Base-by-base conservation (phyloP, 1,284 basidiomycete genomes). In the Marasmius sp. region DNA sequence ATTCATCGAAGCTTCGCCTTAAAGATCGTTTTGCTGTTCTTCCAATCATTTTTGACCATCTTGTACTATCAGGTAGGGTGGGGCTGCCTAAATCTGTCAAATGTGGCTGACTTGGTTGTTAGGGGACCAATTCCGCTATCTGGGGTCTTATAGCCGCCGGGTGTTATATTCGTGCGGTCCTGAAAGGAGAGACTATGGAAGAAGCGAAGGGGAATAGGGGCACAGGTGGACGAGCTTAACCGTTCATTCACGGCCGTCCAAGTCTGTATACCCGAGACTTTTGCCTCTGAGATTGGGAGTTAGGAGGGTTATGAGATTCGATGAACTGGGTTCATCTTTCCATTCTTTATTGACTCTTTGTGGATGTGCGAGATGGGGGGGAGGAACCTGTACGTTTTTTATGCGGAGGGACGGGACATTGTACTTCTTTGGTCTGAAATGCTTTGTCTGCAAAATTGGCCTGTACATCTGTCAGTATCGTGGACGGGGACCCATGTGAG, bases 81-180 rank as follows among this genome's bases (percentile, higher is more conserved):
- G 20, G 47, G 14, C 9, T 37, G 27, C 9, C 37, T 33, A 34
- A 39, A 39, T 38, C 12, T 56, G 49, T 50, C 50, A 55, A 57
- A 14, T 37, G 47, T 3, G 38, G 45, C 49, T 65, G 16, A 53
- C 61, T 57, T 48, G 12, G 22, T 33, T 61, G 51, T 20, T 61
- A 92, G 91, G 91, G 91, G 58, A 91, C 88, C 45, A 93, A 93
- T 71, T 87, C 84, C 39, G 85, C 86, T 33, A 74, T 92, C 63
- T 93, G 84, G 77, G 89, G 89, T 9, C 69, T 90, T 56, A 82
- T 91, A 68, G 89, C 89, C n/a, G 80, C 81, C 45, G 68, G 81
- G 61, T 85, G 85, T 70, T 93, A 92, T 70, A 73, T 73, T 38
- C 83, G 88, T 57, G 89, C 90, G 34, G 75, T 87, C 53, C 72